Base-by-base conservation (phyloP, 345 rosid genomes). In the Melaleuca quinquenervia region DNA sequence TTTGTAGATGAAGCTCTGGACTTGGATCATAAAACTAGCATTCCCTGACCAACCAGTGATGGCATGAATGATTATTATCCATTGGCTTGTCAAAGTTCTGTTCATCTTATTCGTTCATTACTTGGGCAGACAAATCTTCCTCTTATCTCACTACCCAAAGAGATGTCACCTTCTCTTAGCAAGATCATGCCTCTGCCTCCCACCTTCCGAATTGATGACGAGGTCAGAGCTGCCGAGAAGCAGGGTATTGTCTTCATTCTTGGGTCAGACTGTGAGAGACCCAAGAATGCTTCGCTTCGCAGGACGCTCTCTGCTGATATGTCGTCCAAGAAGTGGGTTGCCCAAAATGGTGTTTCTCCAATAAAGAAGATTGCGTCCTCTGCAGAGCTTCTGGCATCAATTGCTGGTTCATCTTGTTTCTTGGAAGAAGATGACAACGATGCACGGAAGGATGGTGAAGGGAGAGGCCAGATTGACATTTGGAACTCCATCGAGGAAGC, bases 161-260 rank as follows among this genome's bases (percentile, higher is more conserved):
- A 88, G 89, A 93, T 94, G 95, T 87, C 94, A 76, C 86, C 90
- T 86, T 83, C 89, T 86, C 87, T 91, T 56, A 88, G 90, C 90
- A 89, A 88, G 89, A 88, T 90, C 91, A 85, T 91, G 48, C 87
- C 91, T 44, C 88, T 92, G 45, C 90, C 94, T 88, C 90, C 92
- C 45, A 75, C 94, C 13, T 83, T 92, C 89, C 89, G 90, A 88
- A 90, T 88, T 70, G 88, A 80, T 6, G 92, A 91, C 15, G 94
- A 91, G 82, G 88, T 75, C 70, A 85, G 84, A 89, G 78, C 86
- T 21, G 80, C 83, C 50, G 86, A 91, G 89, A 92, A 88, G 84
- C 96, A 92, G 91, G 99, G 99, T n/a, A 94, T 97, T 76, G 94
- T 93, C 51, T 94, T 96, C 22, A 93, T 97, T 87, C 98, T 96